Base-by-base conservation (phyloP, 108 stramenopile species). In the Cyclotella distinguenda region DNA sequence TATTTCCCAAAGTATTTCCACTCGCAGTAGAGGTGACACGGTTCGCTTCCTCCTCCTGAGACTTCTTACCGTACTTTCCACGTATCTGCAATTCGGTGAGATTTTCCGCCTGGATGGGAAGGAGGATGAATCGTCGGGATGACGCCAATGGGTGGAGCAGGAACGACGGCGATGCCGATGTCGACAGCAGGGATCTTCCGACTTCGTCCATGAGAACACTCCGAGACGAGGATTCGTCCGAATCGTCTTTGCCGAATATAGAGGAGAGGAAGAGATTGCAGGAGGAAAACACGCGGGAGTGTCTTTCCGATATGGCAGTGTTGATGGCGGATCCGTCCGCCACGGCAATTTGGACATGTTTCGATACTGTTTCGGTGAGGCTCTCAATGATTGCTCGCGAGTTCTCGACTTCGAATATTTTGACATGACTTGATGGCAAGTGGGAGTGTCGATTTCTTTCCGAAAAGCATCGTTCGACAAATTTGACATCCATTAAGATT, bases 61-160 rank as follows among this genome's bases (percentile, higher is more conserved):
- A 33, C 40, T 83, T 75, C 26, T 82, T 83, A 39, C 70, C 66
- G 56, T 84, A 82, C 63, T 86, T 89, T 36, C 81, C 76, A 48
- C 89, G 84, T 8, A 85, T 72, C 44, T 90, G 89, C 30, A 94
- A 65, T 51, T 91, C 93, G 28, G 72, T 81, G 48, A 91, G 82
- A 0, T 88, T 90, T 60, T 94, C 93, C n/a, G 89, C 66, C 50
- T 89, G 93, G 28, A 94, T 86, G 11, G 93, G 89, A 25, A 94
- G 73, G 34, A 94, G 66, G 23, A 76, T 74, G 48, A 90, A 94
- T 36, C 93, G 81, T 32, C 87, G 64, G 15, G 89, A 85, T 7
- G 93, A 94, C 31, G 79, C 43, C 39, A 94, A 61, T 12, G 93
- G 93, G 38, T 85, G 77, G 64, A 85, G 77, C 31, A 82, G 45